A percentile compares a stretch with the other conserved stretches of the same genome.
phyloP scores from a whole-genome alignment of 169 alveolate species.

The Cryptosporidium tyzzeri region DNA sequence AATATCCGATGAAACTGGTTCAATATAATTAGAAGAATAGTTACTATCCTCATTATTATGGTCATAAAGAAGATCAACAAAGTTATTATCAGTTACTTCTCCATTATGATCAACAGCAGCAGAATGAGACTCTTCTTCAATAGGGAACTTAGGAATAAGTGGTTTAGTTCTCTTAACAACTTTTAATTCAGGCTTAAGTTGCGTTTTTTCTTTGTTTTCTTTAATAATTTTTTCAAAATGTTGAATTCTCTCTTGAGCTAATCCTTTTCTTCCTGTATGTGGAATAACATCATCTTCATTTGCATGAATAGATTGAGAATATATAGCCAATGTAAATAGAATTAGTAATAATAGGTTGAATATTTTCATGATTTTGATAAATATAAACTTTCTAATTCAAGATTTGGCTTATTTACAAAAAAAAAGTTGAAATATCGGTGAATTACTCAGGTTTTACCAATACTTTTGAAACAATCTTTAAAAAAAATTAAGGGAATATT shows the following conservation, averaged over 20 bases:
- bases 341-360: conserved; percentile 8
- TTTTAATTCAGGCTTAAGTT: not conserved
- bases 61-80: too few species aligned
- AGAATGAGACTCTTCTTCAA: not conserved
- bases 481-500: not conserved
- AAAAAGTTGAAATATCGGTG: too few species aligned
- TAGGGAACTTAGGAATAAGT: conserved; percentile 1
- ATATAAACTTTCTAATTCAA: not conserved
- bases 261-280: conserved; percentile 17
- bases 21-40: not conserved
- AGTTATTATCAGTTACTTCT: not conserved
- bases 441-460: not conserved
- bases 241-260: conserved; percentile 32
- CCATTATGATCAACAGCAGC: not conserved
- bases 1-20: not conserved
- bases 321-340: not conserved
- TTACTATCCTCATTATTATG: too few species aligned
- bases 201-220: not conserved
- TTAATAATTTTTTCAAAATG: conserved; percentile 49
- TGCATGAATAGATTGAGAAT: conserved; percentile 4
- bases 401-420: not conserved
- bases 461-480: not conserved
- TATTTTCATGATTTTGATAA: not conserved
- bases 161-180: conserved; percentile 53
- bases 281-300: not conserved